Base-by-base conservation (phyloP, 2,329 filamentous ascomycete genomes). In the Arthroderma sp. region DNA sequence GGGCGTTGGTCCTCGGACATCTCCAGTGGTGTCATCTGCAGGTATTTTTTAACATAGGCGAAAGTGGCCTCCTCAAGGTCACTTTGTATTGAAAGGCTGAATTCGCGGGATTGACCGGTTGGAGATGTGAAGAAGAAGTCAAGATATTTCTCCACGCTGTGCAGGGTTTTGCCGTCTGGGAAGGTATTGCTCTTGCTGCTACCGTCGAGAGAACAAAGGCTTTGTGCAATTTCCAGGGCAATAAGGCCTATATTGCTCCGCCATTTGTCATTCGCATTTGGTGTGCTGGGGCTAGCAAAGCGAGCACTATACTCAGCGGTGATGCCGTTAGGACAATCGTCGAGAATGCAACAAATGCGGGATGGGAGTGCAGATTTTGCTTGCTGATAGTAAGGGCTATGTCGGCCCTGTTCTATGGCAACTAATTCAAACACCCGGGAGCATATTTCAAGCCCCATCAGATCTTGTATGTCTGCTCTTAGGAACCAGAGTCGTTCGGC, bases 401-500 rank as follows among this genome's bases (percentile, higher is more conserved):
- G 66, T 15, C 66, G 66, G 57, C 66, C 66, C 56, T 67, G 66
- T 2, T 63, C 64, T 56, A 66, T 62, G 9, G 74, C 62, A 28
- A 69, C 68, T 1, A 65, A 63, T 55, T 74, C 69, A 56, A 82
- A 77, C 57, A 81, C 72, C 3, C 76, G 73, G 64, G 74, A 74
- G 66, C 80, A 82, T 37, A 83, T 76, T 35, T 78, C 74, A 54
- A 81, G 74, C 59, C 76, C 77, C 59, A 82, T 73, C 8, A 77
- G 64, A 60, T 78, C 76, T 63, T 81, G 77, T 2, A 84, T 68
- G 47, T 81, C 78, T 1, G 70, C 66, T 44, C 77, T 76, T 28
- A 84, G 66, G n/a, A 71, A 66, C 60, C 74, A 75, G 5, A 85
- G 68, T 23, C 81, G 78, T 38, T 79, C 76, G 5, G 71, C 69